phyloP scores from a whole-genome alignment of 2,329 filamentous ascomycete species.

The Fusarium oligoseptatum region DNA sequence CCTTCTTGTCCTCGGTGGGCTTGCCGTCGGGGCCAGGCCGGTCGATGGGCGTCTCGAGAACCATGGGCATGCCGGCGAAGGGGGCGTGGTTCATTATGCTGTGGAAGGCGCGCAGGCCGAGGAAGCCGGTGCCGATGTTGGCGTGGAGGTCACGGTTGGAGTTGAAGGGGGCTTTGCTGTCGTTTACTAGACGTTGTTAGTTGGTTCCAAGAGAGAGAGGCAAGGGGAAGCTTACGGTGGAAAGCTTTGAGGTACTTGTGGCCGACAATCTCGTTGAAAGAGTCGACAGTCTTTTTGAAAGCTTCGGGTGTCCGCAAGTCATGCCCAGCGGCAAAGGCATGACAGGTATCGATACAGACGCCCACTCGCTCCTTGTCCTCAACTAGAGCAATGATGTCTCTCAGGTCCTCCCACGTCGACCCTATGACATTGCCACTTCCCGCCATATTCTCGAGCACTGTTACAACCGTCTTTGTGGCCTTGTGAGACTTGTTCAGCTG shows the following conservation, averaged over 20 bases:
- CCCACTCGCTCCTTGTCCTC: conserved; percentile 87
- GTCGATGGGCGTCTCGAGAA: conserved; percentile 96
- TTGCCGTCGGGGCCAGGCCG: conserved; percentile 74
- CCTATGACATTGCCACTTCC: conserved; percentile 90
- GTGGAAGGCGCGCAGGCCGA: conserved; percentile 92
- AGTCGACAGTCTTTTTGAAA: conserved; percentile 78
- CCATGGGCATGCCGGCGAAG: conserved; percentile 86
- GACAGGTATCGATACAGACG: conserved; percentile 97
- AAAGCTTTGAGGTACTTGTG: conserved; percentile 84
- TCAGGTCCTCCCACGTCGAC: conserved; percentile 85
- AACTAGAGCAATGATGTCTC: conserved; percentile 84
- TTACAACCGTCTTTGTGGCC: conserved; percentile 81
- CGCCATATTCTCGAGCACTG: conserved; percentile 96
- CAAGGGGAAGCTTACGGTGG: conserved; percentile 63
- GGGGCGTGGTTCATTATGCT: conserved; percentile 86
- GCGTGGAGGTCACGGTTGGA: conserved; percentile 92
- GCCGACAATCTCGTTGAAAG: conserved; percentile 85
- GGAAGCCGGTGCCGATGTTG: conserved; percentile 95
- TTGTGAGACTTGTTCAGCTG: conserved; percentile 86
- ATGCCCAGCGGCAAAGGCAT: conserved; percentile 94
- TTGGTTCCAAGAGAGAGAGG: not conserved
- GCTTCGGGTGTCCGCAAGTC: conserved; percentile 83
- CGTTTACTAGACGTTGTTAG: conserved; percentile 73
- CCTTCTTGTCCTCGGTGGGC: conserved; percentile 79
- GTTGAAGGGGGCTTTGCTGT: conserved; percentile 89